A percentile compares a stretch with the other conserved stretches of the same genome.
phyloP scores from a whole-genome alignment of 805 yeast species.

The Saccharomycopsis oosterbeekiorum region DNA sequence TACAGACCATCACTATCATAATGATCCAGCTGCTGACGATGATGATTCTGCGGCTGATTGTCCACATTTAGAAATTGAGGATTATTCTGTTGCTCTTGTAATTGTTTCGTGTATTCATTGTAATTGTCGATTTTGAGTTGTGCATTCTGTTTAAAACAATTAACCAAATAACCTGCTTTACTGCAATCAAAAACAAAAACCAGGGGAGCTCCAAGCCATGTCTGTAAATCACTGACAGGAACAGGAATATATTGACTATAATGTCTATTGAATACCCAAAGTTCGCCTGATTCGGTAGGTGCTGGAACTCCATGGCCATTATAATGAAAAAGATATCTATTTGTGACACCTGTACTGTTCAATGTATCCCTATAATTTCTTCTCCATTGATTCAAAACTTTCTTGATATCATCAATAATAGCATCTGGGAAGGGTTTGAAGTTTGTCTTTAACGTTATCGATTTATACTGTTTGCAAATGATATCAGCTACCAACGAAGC shows the following conservation, averaged over 20 bases:
- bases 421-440: conserved; percentile 91
- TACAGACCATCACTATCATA: background rate
- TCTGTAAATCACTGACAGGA: conserved; percentile 85
- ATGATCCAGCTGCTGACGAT: conserved; percentile 20
- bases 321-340: conserved; percentile 79
- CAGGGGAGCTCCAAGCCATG: conserved; percentile 98
- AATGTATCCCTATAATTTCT: conserved; percentile 69
- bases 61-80: conserved; percentile 20
- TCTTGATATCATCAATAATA: conserved; percentile 86
- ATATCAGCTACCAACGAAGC: conserved; percentile 84
- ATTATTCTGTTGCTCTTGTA: conserved; percentile 28
- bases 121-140: conserved; percentile 86
- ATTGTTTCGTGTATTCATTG: conserved; percentile 38
- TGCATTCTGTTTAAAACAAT: conserved; percentile 80
- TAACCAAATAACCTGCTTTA: conserved; percentile 87
- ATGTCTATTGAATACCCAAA: conserved; percentile 96
- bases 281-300: conserved; percentile 92
- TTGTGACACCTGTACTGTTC: background rate
- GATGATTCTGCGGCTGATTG: conserved; percentile 34
- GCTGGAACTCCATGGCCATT: conserved; percentile 99
- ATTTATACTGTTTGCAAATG: conserved; percentile 81
- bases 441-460: conserved; percentile 74
- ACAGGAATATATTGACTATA: conserved; percentile 97
- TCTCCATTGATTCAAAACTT: conserved; percentile 81
- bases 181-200: conserved; percentile 91